These are phyloP conservation scores for Solanum chilense DNA, from an alignment of 257 asterid genomes.

Conservation along the genomic window DNA sequence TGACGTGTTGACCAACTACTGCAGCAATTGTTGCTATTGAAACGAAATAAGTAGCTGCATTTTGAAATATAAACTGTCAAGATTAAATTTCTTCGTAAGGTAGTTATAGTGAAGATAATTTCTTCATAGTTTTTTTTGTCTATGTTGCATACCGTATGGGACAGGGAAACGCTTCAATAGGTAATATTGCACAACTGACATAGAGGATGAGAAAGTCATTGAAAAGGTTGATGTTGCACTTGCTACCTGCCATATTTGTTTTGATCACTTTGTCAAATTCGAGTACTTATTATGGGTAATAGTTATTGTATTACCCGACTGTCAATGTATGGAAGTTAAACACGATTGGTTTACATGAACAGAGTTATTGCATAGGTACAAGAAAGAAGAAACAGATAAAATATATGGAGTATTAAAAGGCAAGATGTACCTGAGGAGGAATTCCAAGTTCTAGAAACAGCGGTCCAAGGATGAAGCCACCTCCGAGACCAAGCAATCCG, in stretches of 20 bases:
- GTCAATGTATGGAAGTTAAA: not conserved
- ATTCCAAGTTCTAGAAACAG: constrained; percentile 27
- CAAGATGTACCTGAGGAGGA: constrained; percentile 21
- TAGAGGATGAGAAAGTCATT: constrained; percentile 27
- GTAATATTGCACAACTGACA: constrained; percentile 30
- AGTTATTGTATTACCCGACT: not conserved
- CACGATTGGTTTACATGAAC: not conserved
- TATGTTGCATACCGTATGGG: constrained; percentile 15
- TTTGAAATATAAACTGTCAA: not conserved
- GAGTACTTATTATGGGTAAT: not conserved
- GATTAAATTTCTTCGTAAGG: not conserved
- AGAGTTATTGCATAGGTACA: not conserved
- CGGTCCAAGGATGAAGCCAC: constrained; percentile 29
- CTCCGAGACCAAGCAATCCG: constrained; percentile 29
- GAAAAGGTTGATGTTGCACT: constrained; percentile 36
- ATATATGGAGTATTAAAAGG: not conserved
- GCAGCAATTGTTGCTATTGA: constrained; percentile 29
- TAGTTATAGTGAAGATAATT: not conserved
- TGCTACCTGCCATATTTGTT: constrained; percentile 14
- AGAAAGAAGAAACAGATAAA: not conserved
- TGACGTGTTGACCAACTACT: constrained; percentile 22
- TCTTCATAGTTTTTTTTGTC: not conserved
- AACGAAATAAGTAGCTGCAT: constrained; percentile 22
- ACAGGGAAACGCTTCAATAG: constrained; percentile 25
- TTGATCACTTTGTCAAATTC: not conserved